Conservation (phyloP, 1,284 basidiomycete species). For the Flammula alnicola region DNA sequence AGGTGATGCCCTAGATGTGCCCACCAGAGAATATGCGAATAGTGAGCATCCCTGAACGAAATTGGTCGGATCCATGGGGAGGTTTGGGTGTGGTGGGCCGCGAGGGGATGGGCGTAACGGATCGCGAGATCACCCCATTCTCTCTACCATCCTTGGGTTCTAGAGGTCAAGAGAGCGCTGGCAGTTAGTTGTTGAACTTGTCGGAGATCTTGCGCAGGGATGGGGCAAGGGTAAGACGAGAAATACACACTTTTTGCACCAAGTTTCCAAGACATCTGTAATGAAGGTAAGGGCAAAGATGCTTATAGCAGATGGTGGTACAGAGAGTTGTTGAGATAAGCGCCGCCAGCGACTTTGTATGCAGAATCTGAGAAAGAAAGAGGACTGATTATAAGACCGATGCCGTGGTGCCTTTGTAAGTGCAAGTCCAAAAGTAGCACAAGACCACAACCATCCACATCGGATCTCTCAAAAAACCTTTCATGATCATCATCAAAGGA, state of each 20-base stretch:
- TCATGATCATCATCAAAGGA: neutral
- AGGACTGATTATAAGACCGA: neutral
- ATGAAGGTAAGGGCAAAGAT: no score
- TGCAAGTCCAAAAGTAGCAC: conserved; percentile 3
- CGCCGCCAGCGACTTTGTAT: conserved; percentile 21
- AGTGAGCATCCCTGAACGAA: conserved; percentile 82
- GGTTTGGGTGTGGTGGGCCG: conserved; percentile 74
- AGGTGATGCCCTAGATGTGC: no score
- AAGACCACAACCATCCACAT: conserved; percentile 4
- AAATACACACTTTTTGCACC: conserved; percentile 40
- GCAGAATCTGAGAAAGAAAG: conserved; percentile 2
- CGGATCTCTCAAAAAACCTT: conserved; percentile 7
- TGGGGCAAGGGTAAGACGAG: conserved; percentile 4
- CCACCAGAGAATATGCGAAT: conserved; percentile 88
- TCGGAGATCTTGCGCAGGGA: no score
- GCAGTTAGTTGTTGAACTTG: no score
- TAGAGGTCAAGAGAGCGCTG: conserved; percentile 30
- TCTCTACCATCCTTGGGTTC: conserved; percentile 72
- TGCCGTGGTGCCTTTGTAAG: neutral
- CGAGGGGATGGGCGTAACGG: conserved; percentile 75
- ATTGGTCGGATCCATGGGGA: conserved; percentile 57
- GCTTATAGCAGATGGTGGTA: conserved; percentile 19
- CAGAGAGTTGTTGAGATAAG: conserved; percentile 11
- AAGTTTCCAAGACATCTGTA: conserved; percentile 41
- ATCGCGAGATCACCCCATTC: conserved; percentile 69